Percentiles rank a stretch among this genome's conserved stretches.
These are phyloP conservation scores for Suillus sp. DNA, from an alignment of 768 basidiomycete genomes.

Conservation along the genomic window DNA sequence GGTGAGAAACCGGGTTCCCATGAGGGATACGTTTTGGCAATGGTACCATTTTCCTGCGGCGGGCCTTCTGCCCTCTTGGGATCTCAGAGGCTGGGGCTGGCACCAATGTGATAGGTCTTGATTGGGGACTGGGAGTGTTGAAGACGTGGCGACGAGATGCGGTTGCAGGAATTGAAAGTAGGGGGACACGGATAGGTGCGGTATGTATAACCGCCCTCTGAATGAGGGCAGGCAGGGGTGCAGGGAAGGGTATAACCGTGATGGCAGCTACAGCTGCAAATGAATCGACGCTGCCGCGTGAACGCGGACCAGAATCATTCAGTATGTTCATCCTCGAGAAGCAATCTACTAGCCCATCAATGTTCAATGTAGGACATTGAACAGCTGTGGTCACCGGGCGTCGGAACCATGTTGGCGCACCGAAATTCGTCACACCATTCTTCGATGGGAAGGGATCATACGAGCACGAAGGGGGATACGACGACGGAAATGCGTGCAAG, in stretches of 20 bases:
- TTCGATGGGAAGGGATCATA: slow-evolving; percentile 24
- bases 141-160: slow-evolving; percentile 20
- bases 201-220: not conserved
- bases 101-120: slow-evolving; percentile 20
- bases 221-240: slow-evolving; percentile 24
- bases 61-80: not conserved
- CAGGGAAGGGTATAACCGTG: slow-evolving; percentile 18
- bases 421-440: slow-evolving; percentile 7
- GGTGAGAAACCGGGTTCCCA: slow-evolving; percentile 16
- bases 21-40: slow-evolving; percentile 32
- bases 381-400: not conserved
- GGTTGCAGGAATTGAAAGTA: slow-evolving; percentile 11
- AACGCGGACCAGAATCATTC: slow-evolving; percentile 10
- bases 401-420: slow-evolving; percentile 15
- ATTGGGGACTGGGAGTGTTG: slow-evolving; percentile 21
- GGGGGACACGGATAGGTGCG: slow-evolving; percentile 10
- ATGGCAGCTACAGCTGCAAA: slow-evolving; percentile 17
- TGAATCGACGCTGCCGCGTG: not conserved
- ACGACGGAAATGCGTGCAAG: slow-evolving; percentile 25
- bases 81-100: slow-evolving; percentile 6
- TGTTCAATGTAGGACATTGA: not conserved
- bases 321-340: slow-evolving; percentile 19
- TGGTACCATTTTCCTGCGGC: slow-evolving; percentile 23
- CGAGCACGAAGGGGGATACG: slow-evolving; percentile 20
- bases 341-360: slow-evolving; percentile 12